Evolutionary conservation across 2,329 filamentous ascomycete species (phyloP), one percentile per base, ranked within the genome.

Genomic region (Penicillium sp.): DNA sequence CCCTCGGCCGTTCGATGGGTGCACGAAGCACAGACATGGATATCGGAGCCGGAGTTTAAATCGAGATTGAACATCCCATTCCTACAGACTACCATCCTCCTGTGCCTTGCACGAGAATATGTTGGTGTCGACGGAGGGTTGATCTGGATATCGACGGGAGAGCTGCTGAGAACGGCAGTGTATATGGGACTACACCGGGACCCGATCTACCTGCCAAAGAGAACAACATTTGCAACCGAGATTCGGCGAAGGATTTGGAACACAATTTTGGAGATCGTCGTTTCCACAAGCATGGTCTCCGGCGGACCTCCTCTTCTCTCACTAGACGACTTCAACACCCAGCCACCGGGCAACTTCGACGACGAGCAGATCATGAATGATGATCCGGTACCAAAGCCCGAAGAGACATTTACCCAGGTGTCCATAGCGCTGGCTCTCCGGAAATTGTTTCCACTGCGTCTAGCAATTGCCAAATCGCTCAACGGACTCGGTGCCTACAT

Each of bases 11-110:
- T 77, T 2, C 72, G 67, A 25, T 86, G 82, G 83, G 68, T 84
- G 0, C 79, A 81, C 48, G 81, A 84, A 54, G 82, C 78, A 0
- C 78, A 81, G 40, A 75, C 75, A 0, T 86, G 80, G 79, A 46
- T 81, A 0, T 76, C 78, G 0, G 74, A 76, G 5, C 83, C 82
- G 0, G 70, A 77, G 3, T 79, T 77, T 59, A 86, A 85, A 53
- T 72, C 75, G 14, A 68, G 75, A 0, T 68, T 85, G 0, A 75
- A 70, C 1, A 67, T 84, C 0, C 74, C 76, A 27, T 74, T 71
- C n/a, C 54, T 86, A 0, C 83, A 86, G 52, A 61, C 70, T 65
- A 53, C 64, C 9, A 64, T 72, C 6, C 62, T 77, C 0, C 56
- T 75, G 2, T 51, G 76, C 3, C 25, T 76, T 5, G 71, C 73